These are phyloP conservation scores for Zygoascus ofunaensis DNA, from an alignment of 805 yeast species.

Conservation along the genomic window DNA sequence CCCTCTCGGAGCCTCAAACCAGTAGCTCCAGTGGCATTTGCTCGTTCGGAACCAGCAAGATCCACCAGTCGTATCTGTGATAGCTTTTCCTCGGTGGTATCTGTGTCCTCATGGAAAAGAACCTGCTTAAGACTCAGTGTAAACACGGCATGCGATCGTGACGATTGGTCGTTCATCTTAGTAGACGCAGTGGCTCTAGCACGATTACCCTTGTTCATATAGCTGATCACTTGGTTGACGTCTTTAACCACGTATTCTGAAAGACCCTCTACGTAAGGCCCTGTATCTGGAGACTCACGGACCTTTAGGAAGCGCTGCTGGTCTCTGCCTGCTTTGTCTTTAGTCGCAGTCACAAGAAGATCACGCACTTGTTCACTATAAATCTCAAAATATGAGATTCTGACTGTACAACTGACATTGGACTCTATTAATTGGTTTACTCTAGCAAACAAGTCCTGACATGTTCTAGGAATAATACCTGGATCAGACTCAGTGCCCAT, in stretches of 20 bases:
- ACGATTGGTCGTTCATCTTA: conserved; percentile 59
- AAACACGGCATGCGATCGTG: conserved; percentile 75
- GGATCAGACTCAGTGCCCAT: conserved; percentile 42
- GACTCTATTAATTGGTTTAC: conserved; percentile 32
- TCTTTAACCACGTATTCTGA: conserved; percentile 42
- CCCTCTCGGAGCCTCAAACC: conserved; percentile 61
- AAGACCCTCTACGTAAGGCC: conserved; percentile 66
- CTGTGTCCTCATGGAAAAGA: conserved; percentile 26
- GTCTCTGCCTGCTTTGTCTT: conserved; percentile 14
- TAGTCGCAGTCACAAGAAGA: conserved; percentile 31
- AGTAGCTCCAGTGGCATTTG: conserved; percentile 50
- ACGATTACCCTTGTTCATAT: conserved; percentile 44
- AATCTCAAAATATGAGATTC: conserved; percentile 60
- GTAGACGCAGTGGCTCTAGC: conserved; percentile 64
- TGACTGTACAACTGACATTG: conserved; percentile 34
- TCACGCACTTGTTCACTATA: conserved; percentile 73
- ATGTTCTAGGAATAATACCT: conserved; percentile 60
- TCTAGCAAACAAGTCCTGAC: conserved; percentile 43
- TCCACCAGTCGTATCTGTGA: conserved; percentile 66
- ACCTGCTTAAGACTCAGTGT: conserved; percentile 56
- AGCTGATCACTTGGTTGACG: conserved; percentile 40
- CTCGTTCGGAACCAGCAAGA: conserved; percentile 76
- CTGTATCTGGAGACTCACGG: conserved; percentile 55
- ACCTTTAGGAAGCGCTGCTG: conserved; percentile 34
- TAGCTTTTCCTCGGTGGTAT: conserved; percentile 36